Percentiles rank a stretch among this genome's conserved stretches.
phyloP scores from a whole-genome alignment of 345 rosid genomes.

The Ceriops tagal region DNA sequence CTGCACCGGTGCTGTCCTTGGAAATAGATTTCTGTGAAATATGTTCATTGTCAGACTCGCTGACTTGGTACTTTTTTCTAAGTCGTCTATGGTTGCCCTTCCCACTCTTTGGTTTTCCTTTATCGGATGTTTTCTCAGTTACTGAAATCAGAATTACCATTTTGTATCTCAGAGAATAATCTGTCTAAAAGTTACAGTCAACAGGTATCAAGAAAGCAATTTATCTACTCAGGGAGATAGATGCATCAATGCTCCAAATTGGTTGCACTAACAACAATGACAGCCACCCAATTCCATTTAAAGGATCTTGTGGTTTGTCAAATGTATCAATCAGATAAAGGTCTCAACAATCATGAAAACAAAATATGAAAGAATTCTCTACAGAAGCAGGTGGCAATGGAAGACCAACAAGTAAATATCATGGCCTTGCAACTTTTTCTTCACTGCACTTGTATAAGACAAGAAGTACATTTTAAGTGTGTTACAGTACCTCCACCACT shows the following conservation, averaged over 20 bases:
- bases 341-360: too few relatives aligned
- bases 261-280: background rate
- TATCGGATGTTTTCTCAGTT: constrained; percentile 24
- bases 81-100: constrained; percentile 35
- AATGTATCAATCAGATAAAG: too few relatives aligned
- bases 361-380: too few relatives aligned
- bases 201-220: background rate
- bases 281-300: background rate
- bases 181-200: background rate
- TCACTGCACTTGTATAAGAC: too few relatives aligned
- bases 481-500: constrained; percentile 35
- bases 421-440: background rate
- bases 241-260: too few relatives aligned
- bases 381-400: too few relatives aligned
- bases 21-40: constrained; percentile 15
- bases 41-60: constrained; percentile 46
- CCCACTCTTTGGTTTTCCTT: constrained; percentile 19
- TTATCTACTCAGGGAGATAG: background rate
- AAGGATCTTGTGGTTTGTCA: background rate
- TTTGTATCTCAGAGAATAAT: background rate
- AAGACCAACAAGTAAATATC: too few relatives aligned
- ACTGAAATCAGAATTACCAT: constrained; percentile 6
- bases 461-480: background rate
- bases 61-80: constrained; percentile 40
- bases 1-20: constrained; percentile 12